These are phyloP conservation scores for Talaromyces sp. DNA, from an alignment of 2,329 filamentous ascomycete genomes.

Conservation along the genomic window DNA sequence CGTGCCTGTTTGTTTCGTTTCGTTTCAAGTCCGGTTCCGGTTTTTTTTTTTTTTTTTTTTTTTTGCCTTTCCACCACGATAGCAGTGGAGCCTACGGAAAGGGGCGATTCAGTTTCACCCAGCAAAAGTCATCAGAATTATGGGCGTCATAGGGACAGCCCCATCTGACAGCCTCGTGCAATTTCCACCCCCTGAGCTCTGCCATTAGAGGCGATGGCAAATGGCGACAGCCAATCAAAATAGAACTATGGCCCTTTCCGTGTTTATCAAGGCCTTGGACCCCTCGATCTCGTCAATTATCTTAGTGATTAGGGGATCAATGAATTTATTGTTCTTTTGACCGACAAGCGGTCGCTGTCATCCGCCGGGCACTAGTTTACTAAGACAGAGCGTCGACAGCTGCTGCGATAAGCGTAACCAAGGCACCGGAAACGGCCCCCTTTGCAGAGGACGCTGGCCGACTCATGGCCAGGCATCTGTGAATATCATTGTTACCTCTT, in stretches of 20 bases:
- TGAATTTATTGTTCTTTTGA: background rate
- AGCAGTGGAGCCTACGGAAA: too few relatives aligned
- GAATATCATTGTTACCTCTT: too few relatives aligned
- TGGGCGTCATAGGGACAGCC: background rate
- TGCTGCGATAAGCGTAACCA: background rate
- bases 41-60: constrained; percentile 6
- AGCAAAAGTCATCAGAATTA: too few relatives aligned
- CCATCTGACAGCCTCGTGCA: constrained; percentile 10
- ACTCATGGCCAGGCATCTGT: background rate
- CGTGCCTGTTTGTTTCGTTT: background rate
- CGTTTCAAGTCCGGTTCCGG: constrained; percentile 16
- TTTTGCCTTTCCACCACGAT: constrained; percentile 9
- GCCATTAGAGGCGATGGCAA: background rate
- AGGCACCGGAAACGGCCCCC: background rate
- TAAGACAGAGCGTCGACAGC: background rate
- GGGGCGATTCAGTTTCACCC: too few relatives aligned
- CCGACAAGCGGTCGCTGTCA: background rate
- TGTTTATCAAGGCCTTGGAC: background rate
- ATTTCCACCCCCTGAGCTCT: constrained; percentile 8
- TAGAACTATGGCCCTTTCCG: too few relatives aligned
- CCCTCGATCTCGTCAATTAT: background rate
- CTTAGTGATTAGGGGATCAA: background rate
- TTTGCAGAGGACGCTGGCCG: background rate
- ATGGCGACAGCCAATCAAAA: background rate
- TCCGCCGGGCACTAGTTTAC: background rate